phyloP scores from a whole-genome alignment of 2,329 filamentous ascomycete species.

The Exophiala sp. region DNA sequence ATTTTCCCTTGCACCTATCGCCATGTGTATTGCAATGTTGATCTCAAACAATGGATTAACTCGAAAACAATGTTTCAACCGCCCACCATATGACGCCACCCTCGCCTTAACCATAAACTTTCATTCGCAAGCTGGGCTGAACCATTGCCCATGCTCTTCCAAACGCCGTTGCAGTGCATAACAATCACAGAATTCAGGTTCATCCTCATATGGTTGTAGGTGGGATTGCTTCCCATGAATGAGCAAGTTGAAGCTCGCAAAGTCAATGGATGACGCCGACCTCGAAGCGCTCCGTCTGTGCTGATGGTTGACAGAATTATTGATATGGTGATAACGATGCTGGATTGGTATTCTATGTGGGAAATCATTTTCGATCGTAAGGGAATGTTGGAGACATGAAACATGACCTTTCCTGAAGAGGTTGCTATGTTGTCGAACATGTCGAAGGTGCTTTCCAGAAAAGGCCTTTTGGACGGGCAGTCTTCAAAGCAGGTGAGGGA shows the following conservation, averaged over 20 bases:
- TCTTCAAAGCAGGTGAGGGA: not conserved
- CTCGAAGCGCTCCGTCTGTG: slow-evolving; percentile 3
- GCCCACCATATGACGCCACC: slow-evolving; percentile 1
- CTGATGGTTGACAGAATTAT: slow-evolving; percentile 7
- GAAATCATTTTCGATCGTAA: slow-evolving; percentile 20
- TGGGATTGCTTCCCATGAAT: slow-evolving; percentile 3
- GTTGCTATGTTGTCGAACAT: not conserved
- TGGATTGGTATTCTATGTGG: slow-evolving; percentile 20
- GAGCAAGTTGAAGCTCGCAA: not conserved
- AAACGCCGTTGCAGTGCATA: slow-evolving; percentile 15
- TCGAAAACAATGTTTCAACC: not conserved
- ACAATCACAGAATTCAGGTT: slow-evolving; percentile 2
- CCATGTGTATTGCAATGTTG: not conserved
- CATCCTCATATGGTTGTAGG: not conserved
- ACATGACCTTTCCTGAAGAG: slow-evolving; percentile 11
- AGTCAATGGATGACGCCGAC: slow-evolving; percentile 2
- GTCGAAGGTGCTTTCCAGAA: slow-evolving; percentile 4
- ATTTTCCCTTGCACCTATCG: not conserved
- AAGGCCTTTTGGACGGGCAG: not conserved
- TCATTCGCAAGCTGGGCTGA: slow-evolving; percentile 3
- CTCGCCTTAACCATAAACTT: not conserved
- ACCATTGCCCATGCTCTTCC: slow-evolving; percentile 1
- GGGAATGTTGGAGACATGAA: slow-evolving; percentile 17
- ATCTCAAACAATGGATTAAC: not conserved
- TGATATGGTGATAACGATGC: slow-evolving; percentile 21